These are phyloP conservation scores for Rhododendron kiyosumense DNA, from an alignment of 148 eudicot species.

Conservation along the genomic window DNA sequence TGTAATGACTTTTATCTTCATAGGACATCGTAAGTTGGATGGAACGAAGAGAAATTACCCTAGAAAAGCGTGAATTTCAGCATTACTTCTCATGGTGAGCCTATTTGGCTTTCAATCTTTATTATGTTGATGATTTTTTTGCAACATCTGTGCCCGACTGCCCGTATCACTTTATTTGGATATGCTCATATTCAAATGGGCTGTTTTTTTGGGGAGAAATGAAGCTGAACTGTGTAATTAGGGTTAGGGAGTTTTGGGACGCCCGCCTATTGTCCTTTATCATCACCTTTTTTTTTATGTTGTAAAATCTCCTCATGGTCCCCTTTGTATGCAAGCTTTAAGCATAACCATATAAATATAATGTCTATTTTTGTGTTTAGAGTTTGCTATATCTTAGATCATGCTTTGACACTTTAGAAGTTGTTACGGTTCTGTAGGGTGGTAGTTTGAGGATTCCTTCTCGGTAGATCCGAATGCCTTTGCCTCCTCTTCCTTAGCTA, in stretches of 20 bases:
- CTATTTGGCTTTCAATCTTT: neutral
- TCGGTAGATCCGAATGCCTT: too few relatives aligned
- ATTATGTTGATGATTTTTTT: slow-evolving; percentile 1
- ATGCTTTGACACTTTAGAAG: neutral
- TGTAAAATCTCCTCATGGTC: neutral
- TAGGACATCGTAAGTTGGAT: slow-evolving; percentile 83
- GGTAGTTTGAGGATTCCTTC: too few relatives aligned
- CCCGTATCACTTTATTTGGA: neutral
- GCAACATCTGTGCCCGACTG: neutral
- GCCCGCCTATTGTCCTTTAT: neutral
- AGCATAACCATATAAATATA: neutral
- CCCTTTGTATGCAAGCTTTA: neutral
- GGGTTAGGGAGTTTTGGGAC: neutral
- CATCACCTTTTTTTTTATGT: neutral
- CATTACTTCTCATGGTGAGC: slow-evolving; percentile 76
- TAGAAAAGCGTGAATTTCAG: slow-evolving; percentile 80
- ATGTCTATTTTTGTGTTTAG: neutral
- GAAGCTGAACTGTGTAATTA: neutral
- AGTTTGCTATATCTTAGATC: neutral
- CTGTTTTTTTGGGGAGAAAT: neutral
- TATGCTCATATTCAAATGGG: neutral
- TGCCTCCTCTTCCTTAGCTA: too few relatives aligned
- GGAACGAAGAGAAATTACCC: slow-evolving; percentile 43
- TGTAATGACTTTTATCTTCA: neutral
- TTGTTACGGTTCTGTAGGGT: neutral